Evolutionary conservation across 768 basidiomycete genomes (phyloP), one percentile per base, ranked within the genome.

Genomic region (Tremella yokohamensis): DNA sequence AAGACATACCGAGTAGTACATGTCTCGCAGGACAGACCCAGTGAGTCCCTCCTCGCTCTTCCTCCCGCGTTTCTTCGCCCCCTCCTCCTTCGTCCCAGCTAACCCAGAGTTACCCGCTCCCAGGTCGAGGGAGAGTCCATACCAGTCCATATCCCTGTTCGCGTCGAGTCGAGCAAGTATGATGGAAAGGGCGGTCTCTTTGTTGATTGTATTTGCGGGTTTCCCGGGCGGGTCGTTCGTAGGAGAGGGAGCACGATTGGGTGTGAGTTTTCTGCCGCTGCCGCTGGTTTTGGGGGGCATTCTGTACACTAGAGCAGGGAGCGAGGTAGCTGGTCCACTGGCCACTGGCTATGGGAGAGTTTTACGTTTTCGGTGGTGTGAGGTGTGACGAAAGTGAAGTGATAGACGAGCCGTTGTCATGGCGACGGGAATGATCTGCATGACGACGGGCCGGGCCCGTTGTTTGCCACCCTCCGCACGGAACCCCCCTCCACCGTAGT

Each of bases 71-170:
- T 8, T 57, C 38, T 52, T 61, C n/a, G 18, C 50, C n/a, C 18
- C 44, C 15, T 38, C 38, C 38, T 52, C 52, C 26, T 52, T 26
- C 42, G 24, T 40, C 48, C 20, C 56, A 49, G 40, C 44, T n/a
- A n/a, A n/a, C n/a, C n/a, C n/a, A n/a, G n/a, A n/a, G 29, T 22
- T 1, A 19, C 18, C 37, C 8, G 49, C 19, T 13, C 26, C 34
- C 42, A 64, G n/a, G 37, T 52, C 47, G 47, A 60, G 25, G 16
- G 60, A 37, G 8, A 70, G 52, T 8, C 56, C 61, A 40, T 54
- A 55, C 65, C 65, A 70, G 48, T 70, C 69, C 18, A 56, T 57
- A n/a, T 40, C 54, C 50, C 65, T 70, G 15, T 20, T 22, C 11
- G 54, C 50, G 15, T 67, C 65, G 11, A 70, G 50, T 42, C 62